Conservation (phyloP, 1,284 basidiomycete genomes). For the Tilletia walkeri region DNA sequence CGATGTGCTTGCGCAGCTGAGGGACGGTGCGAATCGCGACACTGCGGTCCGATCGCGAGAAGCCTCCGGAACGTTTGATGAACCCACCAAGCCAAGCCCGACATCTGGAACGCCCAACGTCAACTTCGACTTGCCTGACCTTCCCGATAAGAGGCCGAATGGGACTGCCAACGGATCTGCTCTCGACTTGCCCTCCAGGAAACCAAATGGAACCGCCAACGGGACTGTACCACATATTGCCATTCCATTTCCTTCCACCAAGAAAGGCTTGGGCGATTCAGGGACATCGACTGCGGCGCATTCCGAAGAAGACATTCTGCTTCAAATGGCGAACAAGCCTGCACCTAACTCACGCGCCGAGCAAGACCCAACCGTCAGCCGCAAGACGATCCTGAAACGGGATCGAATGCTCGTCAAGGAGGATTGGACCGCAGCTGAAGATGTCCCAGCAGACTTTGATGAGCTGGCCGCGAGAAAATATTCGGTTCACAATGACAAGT, state of each 20-base stretch:
- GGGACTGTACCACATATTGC: neutral
- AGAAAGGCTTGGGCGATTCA: neutral
- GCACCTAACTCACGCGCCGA: conserved; percentile 9
- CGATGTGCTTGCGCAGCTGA: neutral
- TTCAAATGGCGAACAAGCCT: neutral
- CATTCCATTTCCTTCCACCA: neutral
- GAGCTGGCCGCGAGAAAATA: conserved; percentile 63
- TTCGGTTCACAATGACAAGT: conserved; percentile 67
- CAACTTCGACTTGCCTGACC: conserved; percentile 10
- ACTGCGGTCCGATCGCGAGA: neutral
- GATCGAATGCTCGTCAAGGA: conserved; percentile 81
- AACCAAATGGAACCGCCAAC: neutral
- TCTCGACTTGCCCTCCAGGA: neutral
- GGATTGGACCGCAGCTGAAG: conserved; percentile 64
- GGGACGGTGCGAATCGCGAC: neutral
- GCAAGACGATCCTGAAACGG: conserved; percentile 57
- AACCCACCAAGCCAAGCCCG: neutral
- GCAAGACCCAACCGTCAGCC: conserved; percentile 21
- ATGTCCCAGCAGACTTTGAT: conserved; percentile 65
- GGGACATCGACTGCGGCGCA: conserved; percentile 12
- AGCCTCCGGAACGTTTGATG: neutral
- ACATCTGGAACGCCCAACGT: neutral
- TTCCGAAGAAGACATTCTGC: conserved; percentile 24
- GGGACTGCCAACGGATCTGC: neutral
- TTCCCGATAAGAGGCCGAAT: neutral